Percentiles rank a stretch among this genome's conserved stretches.
phyloP scores from a whole-genome alignment of 108 stramenopile species.

The Stephanodiscus minutulus region DNA sequence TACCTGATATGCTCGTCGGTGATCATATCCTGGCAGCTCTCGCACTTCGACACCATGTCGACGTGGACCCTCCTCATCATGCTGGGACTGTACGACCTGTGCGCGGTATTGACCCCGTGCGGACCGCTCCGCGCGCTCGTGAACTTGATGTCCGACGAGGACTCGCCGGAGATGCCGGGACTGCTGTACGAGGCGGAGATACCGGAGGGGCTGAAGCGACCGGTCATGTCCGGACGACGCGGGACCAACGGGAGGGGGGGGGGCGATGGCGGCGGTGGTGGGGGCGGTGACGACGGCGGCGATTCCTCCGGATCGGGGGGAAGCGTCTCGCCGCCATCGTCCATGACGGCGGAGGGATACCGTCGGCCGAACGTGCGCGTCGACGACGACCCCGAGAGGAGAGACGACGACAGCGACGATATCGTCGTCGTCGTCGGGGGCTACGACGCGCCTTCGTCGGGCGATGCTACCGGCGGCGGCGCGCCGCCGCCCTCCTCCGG shows the following conservation, averaged over 20 bases:
- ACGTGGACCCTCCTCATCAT: slow-evolving; percentile 94
- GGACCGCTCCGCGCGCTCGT: slow-evolving; percentile 92
- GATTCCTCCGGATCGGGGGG: slow-evolving; percentile 12
- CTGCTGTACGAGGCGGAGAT: slow-evolving; percentile 94
- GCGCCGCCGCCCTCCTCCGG: not conserved
- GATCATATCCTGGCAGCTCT: slow-evolving; percentile 95
- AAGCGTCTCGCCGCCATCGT: slow-evolving; percentile 21
- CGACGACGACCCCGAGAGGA: too few species aligned
- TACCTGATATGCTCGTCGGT: slow-evolving; percentile 92
- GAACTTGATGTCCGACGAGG: slow-evolving; percentile 87
- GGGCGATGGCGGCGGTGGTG: slow-evolving; percentile 1
- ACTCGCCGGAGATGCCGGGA: slow-evolving; percentile 95
- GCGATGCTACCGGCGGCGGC: not conserved
- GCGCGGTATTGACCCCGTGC: slow-evolving; percentile 96
- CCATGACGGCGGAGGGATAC: slow-evolving; percentile 35
- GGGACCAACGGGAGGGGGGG: slow-evolving; percentile 21
- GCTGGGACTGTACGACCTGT: slow-evolving; percentile 95
- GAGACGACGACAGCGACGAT: too few species aligned
- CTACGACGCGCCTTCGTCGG: too few species aligned
- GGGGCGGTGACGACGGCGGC: slow-evolving; percentile 13
- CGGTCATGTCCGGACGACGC: slow-evolving; percentile 43
- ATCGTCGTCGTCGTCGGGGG: too few species aligned
- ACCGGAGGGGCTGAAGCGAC: slow-evolving; percentile 77
- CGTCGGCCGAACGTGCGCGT: too few species aligned
- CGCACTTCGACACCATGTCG: slow-evolving; percentile 91